Conservation (phyloP, 495 filamentous ascomycete species). For the Neurospora sp. region DNA sequence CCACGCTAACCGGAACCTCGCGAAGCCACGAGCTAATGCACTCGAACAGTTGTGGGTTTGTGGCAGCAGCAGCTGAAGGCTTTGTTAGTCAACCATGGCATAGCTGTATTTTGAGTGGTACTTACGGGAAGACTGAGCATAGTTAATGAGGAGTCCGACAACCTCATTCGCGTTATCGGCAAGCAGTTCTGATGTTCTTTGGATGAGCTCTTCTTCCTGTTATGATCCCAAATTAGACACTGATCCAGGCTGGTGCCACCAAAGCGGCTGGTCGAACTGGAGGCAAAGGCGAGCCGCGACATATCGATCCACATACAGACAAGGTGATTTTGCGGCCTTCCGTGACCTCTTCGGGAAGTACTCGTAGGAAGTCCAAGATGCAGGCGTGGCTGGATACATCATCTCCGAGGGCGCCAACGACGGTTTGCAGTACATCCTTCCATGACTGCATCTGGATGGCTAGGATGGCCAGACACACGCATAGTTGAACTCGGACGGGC, state of each 20-base stretch:
- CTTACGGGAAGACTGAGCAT: constrained; percentile 82
- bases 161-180: constrained; percentile 84
- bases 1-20: constrained; percentile 73
- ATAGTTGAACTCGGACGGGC: constrained; percentile 87
- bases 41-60: constrained; percentile 82
- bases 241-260: constrained; percentile 35
- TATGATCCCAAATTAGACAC: constrained; percentile 41
- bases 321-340: constrained; percentile 98
- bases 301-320: constrained; percentile 73
- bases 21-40: constrained; percentile 95
- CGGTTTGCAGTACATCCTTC: constrained; percentile 82
- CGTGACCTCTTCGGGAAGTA: constrained; percentile 96
- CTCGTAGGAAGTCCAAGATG: constrained; percentile 88
- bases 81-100: not conserved
- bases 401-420: constrained; percentile 69
- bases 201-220: constrained; percentile 86
- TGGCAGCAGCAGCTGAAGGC: constrained; percentile 50
- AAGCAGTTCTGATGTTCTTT: constrained; percentile 76
- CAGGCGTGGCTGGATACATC: constrained; percentile 67
- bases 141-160: constrained; percentile 72
- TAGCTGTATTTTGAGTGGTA: constrained; percentile 1
- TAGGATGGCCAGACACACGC: constrained; percentile 85
- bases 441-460: constrained; percentile 93
- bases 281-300: constrained; percentile 36
- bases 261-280: constrained; percentile 25